phyloP scores from a whole-genome alignment of 2,329 filamentous ascomycete species.

The Talaromyces islandicus region DNA sequence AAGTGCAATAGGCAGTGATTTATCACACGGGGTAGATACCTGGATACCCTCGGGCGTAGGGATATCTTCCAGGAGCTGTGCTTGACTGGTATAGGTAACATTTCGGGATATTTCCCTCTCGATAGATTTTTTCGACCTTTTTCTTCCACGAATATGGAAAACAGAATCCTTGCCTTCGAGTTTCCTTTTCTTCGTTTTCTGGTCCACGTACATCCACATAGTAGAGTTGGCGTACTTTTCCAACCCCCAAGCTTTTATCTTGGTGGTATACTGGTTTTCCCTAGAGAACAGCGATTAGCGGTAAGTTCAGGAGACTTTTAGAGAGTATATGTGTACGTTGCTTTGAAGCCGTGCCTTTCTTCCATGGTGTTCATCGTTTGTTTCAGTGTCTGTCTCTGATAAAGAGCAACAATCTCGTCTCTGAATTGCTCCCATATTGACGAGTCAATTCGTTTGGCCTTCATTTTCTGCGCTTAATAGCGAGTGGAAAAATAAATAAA shows the following conservation, averaged over 20 bases:
- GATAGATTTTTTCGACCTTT: background rate
- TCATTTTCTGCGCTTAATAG: background rate
- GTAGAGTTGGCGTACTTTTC: slow-evolving; percentile 2
- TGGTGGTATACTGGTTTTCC: slow-evolving; percentile 8
- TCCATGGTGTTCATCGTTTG: background rate
- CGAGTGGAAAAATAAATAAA: background rate
- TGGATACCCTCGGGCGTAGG: slow-evolving; percentile 5
- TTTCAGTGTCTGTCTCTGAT: background rate
- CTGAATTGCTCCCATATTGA: background rate
- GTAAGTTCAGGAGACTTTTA: background rate
- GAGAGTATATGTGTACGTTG: background rate
- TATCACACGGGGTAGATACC: slow-evolving; percentile 2
- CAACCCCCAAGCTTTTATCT: slow-evolving; percentile 4
- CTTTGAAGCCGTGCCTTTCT: background rate
- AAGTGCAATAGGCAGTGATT: background rate
- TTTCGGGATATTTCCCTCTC: slow-evolving; percentile 1
- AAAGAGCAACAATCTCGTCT: background rate
- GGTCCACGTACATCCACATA: background rate
- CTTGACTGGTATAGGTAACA: background rate
- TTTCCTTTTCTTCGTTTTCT: background rate
- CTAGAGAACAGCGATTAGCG: background rate
- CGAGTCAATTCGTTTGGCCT: background rate
- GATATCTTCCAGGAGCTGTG: background rate
- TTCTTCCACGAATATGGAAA: background rate
- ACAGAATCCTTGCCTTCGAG: background rate